A percentile compares a stretch with the other conserved stretches of the same genome.
Evolutionary conservation across 2,329 filamentous ascomycete genomes (phyloP).

Genomic region (Fusarium albidum): DNA sequence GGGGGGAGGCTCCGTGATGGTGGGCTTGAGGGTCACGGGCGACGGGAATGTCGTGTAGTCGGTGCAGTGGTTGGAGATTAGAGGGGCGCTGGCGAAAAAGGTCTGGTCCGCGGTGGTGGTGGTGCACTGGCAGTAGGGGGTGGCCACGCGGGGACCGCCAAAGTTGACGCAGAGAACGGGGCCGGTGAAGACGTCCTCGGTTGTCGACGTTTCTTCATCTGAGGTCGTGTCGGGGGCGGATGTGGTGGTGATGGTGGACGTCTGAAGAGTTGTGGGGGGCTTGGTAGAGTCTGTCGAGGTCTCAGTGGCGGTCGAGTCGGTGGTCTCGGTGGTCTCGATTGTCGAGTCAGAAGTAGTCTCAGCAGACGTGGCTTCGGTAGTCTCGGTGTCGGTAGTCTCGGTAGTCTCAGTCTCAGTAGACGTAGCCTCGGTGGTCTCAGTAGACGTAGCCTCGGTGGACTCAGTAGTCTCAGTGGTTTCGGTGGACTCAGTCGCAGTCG

Average conservation of each 20-base stretch:
- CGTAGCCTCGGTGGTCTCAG: neutral
- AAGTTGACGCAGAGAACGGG: conserved; percentile 17
- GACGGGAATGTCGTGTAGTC: conserved; percentile 24
- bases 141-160: conserved; percentile 20
- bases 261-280: conserved; percentile 18
- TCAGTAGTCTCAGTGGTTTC: neutral
- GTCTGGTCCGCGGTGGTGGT: conserved; percentile 19
- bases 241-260: conserved; percentile 12
- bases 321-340: neutral
- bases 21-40: neutral
- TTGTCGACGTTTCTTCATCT: neutral
- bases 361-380: neutral
- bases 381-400: neutral
- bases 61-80: conserved; percentile 13
- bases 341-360: neutral
- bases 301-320: neutral
- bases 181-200: conserved; percentile 10
- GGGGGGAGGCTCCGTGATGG: neutral
- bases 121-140: conserved; percentile 26
- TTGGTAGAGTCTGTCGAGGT: neutral
- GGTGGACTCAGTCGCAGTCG: neutral
- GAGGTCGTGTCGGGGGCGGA: conserved; percentile 1
- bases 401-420: neutral
- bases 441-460: conserved; percentile 1
- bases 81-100: conserved; percentile 19